phyloP scores from a whole-genome alignment of 495 filamentous ascomycete genomes.

The Penicillium malachiteum region DNA sequence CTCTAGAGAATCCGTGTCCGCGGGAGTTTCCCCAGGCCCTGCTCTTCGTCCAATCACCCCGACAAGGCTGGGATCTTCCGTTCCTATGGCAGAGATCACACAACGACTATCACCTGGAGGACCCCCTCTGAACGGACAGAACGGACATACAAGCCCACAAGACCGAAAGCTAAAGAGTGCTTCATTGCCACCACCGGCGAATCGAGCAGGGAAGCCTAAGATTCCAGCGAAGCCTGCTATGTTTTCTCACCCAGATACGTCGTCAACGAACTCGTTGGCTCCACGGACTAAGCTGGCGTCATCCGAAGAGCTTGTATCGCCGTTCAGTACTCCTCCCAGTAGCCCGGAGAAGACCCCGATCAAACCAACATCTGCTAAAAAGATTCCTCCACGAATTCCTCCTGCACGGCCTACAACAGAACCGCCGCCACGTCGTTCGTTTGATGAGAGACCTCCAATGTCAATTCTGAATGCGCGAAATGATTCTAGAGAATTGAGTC shows the following conservation, averaged over 20 bases:
- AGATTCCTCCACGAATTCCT: slow-evolving; percentile 11
- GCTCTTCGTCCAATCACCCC: slow-evolving; percentile 47
- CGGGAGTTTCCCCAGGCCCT: slow-evolving; percentile 42
- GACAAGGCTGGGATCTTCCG: slow-evolving; percentile 47
- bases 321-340: slow-evolving; percentile 86
- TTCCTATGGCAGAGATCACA: slow-evolving; percentile 54
- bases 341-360: slow-evolving; percentile 60
- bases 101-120: slow-evolving; percentile 48
- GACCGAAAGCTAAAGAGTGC: slow-evolving; percentile 40
- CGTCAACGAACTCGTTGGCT: slow-evolving; percentile 22
- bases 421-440: slow-evolving; percentile 25
- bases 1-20: slow-evolving; percentile 30
- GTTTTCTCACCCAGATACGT: slow-evolving; percentile 31
- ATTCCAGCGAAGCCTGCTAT: slow-evolving; percentile 52
- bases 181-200: slow-evolving; percentile 67
- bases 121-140: slow-evolving; percentile 22
- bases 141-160: slow-evolving; percentile 22
- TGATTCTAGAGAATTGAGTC: slow-evolving; percentile 34
- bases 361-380: slow-evolving; percentile 17
- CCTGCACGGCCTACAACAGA: slow-evolving; percentile 25
- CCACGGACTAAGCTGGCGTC: slow-evolving; percentile 34
- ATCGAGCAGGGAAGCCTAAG: slow-evolving; percentile 80
- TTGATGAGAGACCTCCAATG: slow-evolving; percentile 27
- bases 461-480: slow-evolving; percentile 3
- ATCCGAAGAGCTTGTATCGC: slow-evolving; percentile 63